Evolutionary conservation across 2,329 filamentous ascomycete genomes (phyloP), one percentile per base, ranked within the genome.

Genomic region (Aspergillus viridinutans): DNA sequence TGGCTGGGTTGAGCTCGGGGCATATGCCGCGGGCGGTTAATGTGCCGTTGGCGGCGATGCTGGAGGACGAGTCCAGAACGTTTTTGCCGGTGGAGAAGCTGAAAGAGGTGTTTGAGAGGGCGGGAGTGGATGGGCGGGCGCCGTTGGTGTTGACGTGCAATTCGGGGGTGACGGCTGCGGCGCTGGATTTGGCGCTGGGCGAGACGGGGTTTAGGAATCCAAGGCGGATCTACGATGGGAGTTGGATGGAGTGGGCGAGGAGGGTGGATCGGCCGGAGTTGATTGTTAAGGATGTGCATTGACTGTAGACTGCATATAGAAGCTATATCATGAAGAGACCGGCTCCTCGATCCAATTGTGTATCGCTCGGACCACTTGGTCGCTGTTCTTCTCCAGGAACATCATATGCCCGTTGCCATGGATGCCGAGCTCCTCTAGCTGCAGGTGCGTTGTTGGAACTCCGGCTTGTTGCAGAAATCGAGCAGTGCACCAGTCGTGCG

Each of bases 401-500:
- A 70, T 59, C 57, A 85, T 75, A 62, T 84, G 83, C 0, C 81
- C 82, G 57, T 86, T 85, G 0, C 83, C 83, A 23, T 69, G 65
- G 1, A 85, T 77, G 0, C 74, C 75, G 1, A 71, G 55, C 0
- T 79, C 67, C 0, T 71, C 75, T 48, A 85, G 70, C 51, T 75
- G 69, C 38, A 82, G 60, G 69, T 76, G 78, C 2, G 80, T 72
- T 1, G 76, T 73, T 21, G 56, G 17, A 1, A 80, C 74, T 0
- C 83, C 82, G 1, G 78, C 81, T 64, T 86, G 83, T 53, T 68
- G 62, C 64, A 86, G 64, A 64, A 80, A 86, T 12, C 68, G 59
- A 1, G 80, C 77, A 0, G 80, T 83, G 38, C 81, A 83, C 67
- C 81, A 79, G 61, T 87, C 84, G 58, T 81, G 86, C 9, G 72